Conservation (phyloP, 1,284 basidiomycete species). For the Austroboletus niveus region DNA sequence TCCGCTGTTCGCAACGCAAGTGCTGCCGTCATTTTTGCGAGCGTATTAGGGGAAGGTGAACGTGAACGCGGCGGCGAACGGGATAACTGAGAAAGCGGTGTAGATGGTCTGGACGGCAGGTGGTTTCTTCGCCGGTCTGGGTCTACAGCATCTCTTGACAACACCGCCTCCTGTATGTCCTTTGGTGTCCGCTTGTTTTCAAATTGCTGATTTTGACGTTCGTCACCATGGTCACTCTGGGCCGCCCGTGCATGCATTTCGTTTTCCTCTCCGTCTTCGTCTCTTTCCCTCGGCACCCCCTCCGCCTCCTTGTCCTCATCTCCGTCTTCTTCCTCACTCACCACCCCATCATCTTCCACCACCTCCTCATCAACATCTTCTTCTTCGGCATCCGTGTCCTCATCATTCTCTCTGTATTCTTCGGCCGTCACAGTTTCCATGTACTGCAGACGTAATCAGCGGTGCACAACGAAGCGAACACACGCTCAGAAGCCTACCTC, state of each 20-base stretch:
- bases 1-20: conserved; percentile 28
- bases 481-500: conserved; percentile 53
- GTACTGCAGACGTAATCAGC: conserved; percentile 46
- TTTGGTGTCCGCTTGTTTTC: conserved; percentile 11
- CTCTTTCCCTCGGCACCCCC: conserved; percentile 19
- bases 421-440: conserved; percentile 59
- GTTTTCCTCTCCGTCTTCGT: conserved; percentile 25
- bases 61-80: conserved; percentile 50
- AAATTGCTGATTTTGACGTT: conserved; percentile 5
- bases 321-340: conserved; percentile 29
- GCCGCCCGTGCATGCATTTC: conserved; percentile 22
- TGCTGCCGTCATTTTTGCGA: conserved; percentile 35
- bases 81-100: conserved; percentile 32
- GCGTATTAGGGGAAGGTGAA: conserved; percentile 37
- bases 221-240: conserved; percentile 25
- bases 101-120: conserved; percentile 23
- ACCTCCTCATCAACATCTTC: conserved; percentile 37
- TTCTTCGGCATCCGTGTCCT: conserved; percentile 29
- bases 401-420: conserved; percentile 37
- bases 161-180: conserved; percentile 1
- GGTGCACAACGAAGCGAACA: conserved; percentile 11
- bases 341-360: conserved; percentile 35
- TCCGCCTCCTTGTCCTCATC: conserved; percentile 33
- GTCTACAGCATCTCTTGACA: neutral
- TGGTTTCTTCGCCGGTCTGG: conserved; percentile 22